Evolutionary conservation across 768 basidiomycete genomes (phyloP).

Genomic region (Hericium erinaceus): DNA sequence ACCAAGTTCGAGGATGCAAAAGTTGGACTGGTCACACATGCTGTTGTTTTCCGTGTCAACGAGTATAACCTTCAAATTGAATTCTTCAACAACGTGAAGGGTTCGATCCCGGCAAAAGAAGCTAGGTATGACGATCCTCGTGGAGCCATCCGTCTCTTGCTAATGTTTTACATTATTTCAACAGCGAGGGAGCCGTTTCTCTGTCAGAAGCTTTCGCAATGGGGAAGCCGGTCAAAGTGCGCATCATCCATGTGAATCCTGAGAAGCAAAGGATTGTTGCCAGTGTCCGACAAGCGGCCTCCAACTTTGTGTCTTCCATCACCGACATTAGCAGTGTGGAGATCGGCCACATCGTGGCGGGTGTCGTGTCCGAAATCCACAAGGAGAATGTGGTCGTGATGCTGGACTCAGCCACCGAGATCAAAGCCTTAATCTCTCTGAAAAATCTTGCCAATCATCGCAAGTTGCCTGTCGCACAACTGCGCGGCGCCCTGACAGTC

Average conservation of each 20-base stretch:
- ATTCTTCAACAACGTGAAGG: constrained; percentile 85
- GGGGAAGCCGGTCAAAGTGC: constrained; percentile 80
- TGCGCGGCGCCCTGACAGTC: constrained; percentile 50
- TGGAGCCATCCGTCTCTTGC: neutral
- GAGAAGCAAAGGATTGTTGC: constrained; percentile 63
- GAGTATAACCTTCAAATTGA: constrained; percentile 80
- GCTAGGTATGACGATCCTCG: constrained; percentile 46
- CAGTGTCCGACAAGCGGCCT: constrained; percentile 74
- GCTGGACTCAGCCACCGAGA: constrained; percentile 50
- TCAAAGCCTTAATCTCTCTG: constrained; percentile 78
- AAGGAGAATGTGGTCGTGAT: constrained; percentile 73
- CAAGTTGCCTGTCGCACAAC: constrained; percentile 51
- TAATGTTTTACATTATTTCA: neutral
- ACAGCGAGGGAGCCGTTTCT: constrained; percentile 57
- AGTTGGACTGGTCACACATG: constrained; percentile 67
- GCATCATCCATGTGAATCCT: constrained; percentile 55
- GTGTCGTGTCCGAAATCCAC: constrained; percentile 71
- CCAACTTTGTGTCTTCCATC: constrained; percentile 37
- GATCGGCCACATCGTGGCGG: constrained; percentile 66
- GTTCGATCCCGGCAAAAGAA: constrained; percentile 71
- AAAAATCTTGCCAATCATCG: constrained; percentile 81
- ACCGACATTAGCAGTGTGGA: constrained; percentile 66
- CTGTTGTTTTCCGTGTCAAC: constrained; percentile 73
- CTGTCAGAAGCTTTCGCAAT: constrained; percentile 58
- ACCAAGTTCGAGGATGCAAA: constrained; percentile 56